Percentiles rank a stretch among this genome's conserved stretches.
Conservation (phyloP, 441 rosid species). For the Gossypium davidsonii region DNA sequence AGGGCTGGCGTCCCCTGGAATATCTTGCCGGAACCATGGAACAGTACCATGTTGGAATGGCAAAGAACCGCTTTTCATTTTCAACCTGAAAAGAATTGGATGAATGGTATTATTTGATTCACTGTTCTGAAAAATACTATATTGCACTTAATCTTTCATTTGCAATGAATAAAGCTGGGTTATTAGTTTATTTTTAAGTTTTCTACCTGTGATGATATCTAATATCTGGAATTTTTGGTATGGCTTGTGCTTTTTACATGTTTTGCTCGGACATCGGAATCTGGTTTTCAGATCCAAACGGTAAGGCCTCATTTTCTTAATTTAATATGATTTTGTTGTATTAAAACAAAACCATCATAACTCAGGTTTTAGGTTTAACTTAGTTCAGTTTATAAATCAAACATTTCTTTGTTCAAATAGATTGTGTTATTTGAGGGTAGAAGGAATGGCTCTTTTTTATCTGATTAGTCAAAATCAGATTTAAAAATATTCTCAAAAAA, state of each 20-base stretch:
- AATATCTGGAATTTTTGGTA: neutral
- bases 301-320: constrained; percentile 25
- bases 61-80: constrained; percentile 84
- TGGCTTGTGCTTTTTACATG: neutral
- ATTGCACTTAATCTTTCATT: neutral
- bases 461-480: too few relatives aligned
- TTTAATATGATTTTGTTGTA: too few relatives aligned
- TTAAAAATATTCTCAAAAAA: too few relatives aligned
- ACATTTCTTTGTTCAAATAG: too few relatives aligned
- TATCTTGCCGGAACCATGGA: constrained; percentile 46
- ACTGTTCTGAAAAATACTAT: neutral
- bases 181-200: too few relatives aligned
- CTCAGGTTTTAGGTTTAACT: too few relatives aligned
- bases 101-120: constrained; percentile 58
- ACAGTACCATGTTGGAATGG: constrained; percentile 83
- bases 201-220: neutral
- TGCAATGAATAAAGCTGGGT: neutral
- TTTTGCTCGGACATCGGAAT: constrained; percentile 14
- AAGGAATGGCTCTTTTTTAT: too few relatives aligned
- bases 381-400: too few relatives aligned
- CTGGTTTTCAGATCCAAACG: constrained; percentile 69
- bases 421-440: too few relatives aligned
- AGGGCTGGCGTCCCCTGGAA: constrained; percentile 4
- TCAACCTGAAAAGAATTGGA: constrained; percentile 87
- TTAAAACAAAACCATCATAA: too few relatives aligned